phyloP scores from a whole-genome alignment of 371 early-diverging fungal genomes.

The Basidiobolus meristosporus region DNA sequence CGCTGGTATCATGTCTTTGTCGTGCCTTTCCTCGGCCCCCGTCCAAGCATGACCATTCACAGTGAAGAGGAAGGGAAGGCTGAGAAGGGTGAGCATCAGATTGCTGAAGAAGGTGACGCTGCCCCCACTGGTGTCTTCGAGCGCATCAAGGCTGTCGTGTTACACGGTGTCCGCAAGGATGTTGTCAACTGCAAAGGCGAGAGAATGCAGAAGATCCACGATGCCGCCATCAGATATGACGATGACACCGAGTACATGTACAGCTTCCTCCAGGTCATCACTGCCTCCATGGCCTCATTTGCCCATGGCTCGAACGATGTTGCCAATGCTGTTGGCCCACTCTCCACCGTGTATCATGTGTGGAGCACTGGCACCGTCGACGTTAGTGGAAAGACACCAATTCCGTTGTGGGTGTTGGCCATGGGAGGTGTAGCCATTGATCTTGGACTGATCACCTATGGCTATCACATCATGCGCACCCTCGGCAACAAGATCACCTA shows the following conservation, averaged over 20 bases:
- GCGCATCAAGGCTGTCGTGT: constrained; percentile 1
- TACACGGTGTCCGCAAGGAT: constrained; percentile 30
- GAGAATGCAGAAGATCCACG: constrained; percentile 25
- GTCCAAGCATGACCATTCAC: no score
- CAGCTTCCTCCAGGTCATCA: constrained; percentile 66
- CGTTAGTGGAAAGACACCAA: constrained; percentile 21
- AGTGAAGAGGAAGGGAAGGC: no score
- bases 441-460: constrained; percentile 48
- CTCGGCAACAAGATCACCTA: constrained; percentile 79
- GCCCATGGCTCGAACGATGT: constrained; percentile 84
- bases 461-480: constrained; percentile 49
- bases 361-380: constrained; percentile 39
- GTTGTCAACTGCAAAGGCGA: constrained; percentile 26
- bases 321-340: constrained; percentile 71
- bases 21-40: constrained; percentile 21
- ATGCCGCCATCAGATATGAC: constrained; percentile 42
- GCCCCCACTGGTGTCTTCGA: constrained; percentile 1
- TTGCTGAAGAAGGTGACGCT: not conserved
- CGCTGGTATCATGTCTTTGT: constrained; percentile 43
- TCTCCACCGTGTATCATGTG: constrained; percentile 40
- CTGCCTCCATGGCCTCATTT: constrained; percentile 70
- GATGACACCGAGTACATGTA: constrained; percentile 63
- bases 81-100: constrained; percentile 2
- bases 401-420: constrained; percentile 52
- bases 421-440: constrained; percentile 62